Evolutionary conservation across 768 basidiomycete genomes (phyloP).

Genomic region (Suillus spraguei): DNA sequence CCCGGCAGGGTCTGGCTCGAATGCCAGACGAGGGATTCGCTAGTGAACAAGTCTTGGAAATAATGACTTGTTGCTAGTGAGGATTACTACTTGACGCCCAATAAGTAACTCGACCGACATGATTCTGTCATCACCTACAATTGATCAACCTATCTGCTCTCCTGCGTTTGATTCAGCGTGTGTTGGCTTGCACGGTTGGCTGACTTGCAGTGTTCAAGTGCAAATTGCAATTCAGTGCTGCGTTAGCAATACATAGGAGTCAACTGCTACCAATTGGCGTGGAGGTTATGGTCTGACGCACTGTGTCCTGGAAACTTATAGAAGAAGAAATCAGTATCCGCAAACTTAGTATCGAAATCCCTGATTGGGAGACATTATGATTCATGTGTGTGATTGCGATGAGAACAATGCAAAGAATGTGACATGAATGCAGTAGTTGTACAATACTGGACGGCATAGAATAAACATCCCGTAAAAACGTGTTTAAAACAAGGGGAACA

Average conservation of each 20-base stretch:
- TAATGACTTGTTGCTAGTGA: not conserved
- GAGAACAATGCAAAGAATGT: not conserved
- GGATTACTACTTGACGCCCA: not conserved
- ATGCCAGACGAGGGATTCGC: conserved; percentile 35
- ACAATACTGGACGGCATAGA: not conserved
- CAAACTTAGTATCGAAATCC: not conserved
- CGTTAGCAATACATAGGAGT: not conserved
- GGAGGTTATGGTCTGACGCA: not conserved
- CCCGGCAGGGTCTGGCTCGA: conserved; percentile 48
- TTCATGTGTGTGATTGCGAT: conserved; percentile 2
- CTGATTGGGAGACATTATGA: not conserved
- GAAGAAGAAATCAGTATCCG: not conserved
- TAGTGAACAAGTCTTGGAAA: not conserved
- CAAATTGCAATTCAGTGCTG: not conserved
- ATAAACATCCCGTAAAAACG: not conserved
- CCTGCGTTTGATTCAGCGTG: not conserved
- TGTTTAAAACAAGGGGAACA: not conserved
- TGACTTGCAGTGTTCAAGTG: not conserved
- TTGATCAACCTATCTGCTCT: not conserved
- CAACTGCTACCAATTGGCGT: not conserved
- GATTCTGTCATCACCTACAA: not conserved
- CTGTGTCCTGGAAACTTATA: not conserved
- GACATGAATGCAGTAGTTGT: not conserved
- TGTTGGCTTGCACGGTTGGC: not conserved
- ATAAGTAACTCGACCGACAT: not conserved